Conservation (phyloP, 2,329 filamentous ascomycete species). For the Coniochaeta hoffmannii region DNA sequence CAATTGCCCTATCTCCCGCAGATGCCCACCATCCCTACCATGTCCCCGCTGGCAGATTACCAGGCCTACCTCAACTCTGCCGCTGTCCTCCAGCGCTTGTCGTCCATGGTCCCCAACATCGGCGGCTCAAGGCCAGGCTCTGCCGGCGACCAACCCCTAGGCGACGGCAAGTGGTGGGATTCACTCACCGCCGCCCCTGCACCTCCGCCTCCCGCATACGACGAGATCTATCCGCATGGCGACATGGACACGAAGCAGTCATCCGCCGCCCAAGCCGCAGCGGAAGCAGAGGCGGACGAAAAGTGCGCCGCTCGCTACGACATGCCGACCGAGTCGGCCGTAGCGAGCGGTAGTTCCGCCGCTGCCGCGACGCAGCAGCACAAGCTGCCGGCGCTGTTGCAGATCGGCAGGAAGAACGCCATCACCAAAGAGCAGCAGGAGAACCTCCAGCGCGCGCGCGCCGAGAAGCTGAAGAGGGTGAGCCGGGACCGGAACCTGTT, state of each 20-base stretch:
- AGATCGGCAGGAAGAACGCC: slow-evolving; percentile 55
- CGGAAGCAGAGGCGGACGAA: slow-evolving; percentile 49
- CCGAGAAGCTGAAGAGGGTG: slow-evolving; percentile 55
- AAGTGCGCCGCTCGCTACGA: slow-evolving; percentile 51
- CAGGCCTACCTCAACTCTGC: slow-evolving; percentile 55
- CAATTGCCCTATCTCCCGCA: slow-evolving; percentile 53
- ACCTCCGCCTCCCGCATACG: slow-evolving; percentile 64
- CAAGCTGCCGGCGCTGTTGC: slow-evolving; percentile 36
- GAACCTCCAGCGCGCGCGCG: slow-evolving; percentile 52
- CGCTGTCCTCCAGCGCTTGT: slow-evolving; percentile 64
- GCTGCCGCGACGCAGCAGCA: slow-evolving; percentile 8
- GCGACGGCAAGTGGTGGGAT: slow-evolving; percentile 60
- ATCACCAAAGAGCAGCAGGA: slow-evolving; percentile 61
- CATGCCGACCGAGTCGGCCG: slow-evolving; percentile 23
- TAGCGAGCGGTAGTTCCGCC: slow-evolving; percentile 16
- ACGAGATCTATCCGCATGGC: slow-evolving; percentile 61
- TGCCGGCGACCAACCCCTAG: slow-evolving; percentile 25
- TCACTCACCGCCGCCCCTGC: slow-evolving; percentile 26
- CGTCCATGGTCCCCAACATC: slow-evolving; percentile 64
- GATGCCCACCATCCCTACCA: slow-evolving; percentile 61
- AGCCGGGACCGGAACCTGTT: slow-evolving; percentile 59
- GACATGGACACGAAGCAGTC: slow-evolving; percentile 48
- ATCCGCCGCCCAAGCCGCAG: slow-evolving; percentile 49
- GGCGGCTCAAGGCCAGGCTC: slow-evolving; percentile 41
- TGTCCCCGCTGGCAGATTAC: slow-evolving; percentile 64